Base-by-base conservation (phyloP, 768 basidiomycete species). In the Lactifluus echinatus region DNA sequence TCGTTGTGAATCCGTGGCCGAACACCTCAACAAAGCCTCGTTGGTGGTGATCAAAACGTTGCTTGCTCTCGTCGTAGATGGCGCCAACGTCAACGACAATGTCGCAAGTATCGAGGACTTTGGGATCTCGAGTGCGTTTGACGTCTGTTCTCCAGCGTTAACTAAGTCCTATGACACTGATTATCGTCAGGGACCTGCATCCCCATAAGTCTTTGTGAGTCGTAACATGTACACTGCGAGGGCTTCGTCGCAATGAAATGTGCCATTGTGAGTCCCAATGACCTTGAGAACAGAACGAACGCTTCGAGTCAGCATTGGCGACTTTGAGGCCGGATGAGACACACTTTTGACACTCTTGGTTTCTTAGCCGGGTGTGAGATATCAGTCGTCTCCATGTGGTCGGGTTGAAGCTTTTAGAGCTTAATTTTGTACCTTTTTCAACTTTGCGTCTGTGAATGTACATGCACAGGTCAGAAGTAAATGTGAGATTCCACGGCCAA, bases 11-110 rank as follows among this genome's bases (percentile, higher is more conserved):
- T 10, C 88, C 92, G 62, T 87, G 75, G 2, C 93, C 95, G 67
- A 99, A 96, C 24, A 89, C 80, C 67, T 95, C 89, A 6, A 75
- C 76, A 70, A 99, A 99, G 0, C 88, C 93, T 40, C 94, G 82
- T 67, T 99, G 95, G 67, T 99, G 95, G 68, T 99, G 95, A 70
- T 99, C 95, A 69, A 92, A 99, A 37, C 87, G 79, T 52, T 85
- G 80, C 54, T 76, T 82, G 58, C 73, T 73, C 66, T 84, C 82
- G 54, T 95, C 91, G 69, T 97, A 99, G 23, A 89, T 79, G 6
- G 89, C 93, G 10, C 96, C 94, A 49, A 99, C 93, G 67, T 99
- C 95, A 23, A 98, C 92, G 29, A 99, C 89, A 66, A 99, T 93
- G 68, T 93, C 86, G 69, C 94, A 93, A 6, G 82, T 76, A 58